Evolutionary conservation across 2,329 filamentous ascomycete genomes (phyloP).

Genomic region (Exophiala dermatitidis): DNA sequence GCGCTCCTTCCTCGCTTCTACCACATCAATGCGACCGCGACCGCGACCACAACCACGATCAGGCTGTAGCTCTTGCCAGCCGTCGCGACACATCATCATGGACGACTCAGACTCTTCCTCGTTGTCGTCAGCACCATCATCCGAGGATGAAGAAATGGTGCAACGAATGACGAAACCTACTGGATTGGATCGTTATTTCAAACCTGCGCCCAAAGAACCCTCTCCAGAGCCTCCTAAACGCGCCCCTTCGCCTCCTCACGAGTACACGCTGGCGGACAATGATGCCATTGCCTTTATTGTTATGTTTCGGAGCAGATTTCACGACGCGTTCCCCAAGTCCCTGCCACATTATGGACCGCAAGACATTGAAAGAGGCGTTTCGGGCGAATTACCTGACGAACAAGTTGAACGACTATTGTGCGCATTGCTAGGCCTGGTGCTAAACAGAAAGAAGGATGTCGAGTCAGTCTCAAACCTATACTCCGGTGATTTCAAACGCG

Average conservation of each 20-base stretch:
- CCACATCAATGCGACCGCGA: too few relatives aligned
- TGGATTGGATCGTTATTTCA: conserved; percentile 45
- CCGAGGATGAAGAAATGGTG: conserved; percentile 49
- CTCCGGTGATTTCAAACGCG: not conserved
- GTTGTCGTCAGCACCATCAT: conserved; percentile 52
- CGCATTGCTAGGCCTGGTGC: conserved; percentile 73
- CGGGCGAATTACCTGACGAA: conserved; percentile 69
- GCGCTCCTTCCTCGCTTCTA: not conserved
- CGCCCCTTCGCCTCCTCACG: conserved; percentile 80
- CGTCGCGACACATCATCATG: conserved; percentile 30
- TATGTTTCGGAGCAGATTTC: conserved; percentile 93
- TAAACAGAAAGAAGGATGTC: conserved; percentile 97
- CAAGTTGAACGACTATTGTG: conserved; percentile 84
- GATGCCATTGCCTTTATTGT: conserved; percentile 95
- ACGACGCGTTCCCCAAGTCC: conserved; percentile 79
- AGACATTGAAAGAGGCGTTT: conserved; percentile 82
- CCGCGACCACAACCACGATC: not conserved
- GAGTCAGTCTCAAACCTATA: conserved; percentile 59
- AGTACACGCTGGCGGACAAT: conserved; percentile 84
- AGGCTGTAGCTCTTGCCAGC: not conserved
- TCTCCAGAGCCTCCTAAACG: conserved; percentile 68
- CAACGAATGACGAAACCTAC: conserved; percentile 36
- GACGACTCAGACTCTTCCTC: conserved; percentile 52
- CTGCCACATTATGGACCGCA: conserved; percentile 87
- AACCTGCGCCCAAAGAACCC: conserved; percentile 31